Conservation (phyloP, 176 grass and related monocot genomes). For the Eleusine coracana region DNA sequence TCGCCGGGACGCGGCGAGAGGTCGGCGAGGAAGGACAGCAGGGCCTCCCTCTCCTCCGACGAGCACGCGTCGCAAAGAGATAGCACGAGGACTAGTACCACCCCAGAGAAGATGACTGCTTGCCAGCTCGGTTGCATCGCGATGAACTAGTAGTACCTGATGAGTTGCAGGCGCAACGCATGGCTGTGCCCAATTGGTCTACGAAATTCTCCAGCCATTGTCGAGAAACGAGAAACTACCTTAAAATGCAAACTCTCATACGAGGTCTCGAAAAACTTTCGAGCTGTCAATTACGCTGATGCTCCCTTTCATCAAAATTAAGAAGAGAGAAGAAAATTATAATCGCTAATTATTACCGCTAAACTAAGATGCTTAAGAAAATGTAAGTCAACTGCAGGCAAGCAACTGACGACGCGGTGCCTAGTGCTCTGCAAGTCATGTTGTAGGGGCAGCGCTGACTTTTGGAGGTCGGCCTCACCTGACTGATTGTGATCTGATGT, state of each 20-base stretch:
- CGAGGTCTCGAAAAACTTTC: neutral
- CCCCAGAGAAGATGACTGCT: neutral
- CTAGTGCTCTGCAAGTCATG: conserved; percentile 32
- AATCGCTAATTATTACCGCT: neutral
- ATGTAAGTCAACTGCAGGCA: conserved; percentile 34
- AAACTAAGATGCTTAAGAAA: neutral
- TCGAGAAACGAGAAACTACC: neutral
- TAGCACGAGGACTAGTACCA: neutral
- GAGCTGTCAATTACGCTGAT: conserved; percentile 2
- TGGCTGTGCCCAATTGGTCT: neutral
- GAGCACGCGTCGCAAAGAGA: conserved; percentile 27
- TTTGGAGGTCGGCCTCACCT: neutral
- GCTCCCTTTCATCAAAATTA: neutral
- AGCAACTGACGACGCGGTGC: neutral
- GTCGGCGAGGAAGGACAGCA: conserved; percentile 45
- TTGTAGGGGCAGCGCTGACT: conserved; percentile 27
- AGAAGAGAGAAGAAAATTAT: neutral
- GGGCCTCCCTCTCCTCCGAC: conserved; percentile 38
- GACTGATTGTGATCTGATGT: neutral
- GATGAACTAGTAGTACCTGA: neutral
- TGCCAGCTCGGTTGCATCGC: conserved; percentile 4
- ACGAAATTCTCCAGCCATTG: neutral
- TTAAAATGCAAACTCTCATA: conserved; percentile 3
- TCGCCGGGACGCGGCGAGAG: conserved; percentile 25
- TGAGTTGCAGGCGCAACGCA: conserved; percentile 3